Base-by-base conservation (phyloP, 805 yeast species). In the Kodamaea kaohsiungensis region DNA sequence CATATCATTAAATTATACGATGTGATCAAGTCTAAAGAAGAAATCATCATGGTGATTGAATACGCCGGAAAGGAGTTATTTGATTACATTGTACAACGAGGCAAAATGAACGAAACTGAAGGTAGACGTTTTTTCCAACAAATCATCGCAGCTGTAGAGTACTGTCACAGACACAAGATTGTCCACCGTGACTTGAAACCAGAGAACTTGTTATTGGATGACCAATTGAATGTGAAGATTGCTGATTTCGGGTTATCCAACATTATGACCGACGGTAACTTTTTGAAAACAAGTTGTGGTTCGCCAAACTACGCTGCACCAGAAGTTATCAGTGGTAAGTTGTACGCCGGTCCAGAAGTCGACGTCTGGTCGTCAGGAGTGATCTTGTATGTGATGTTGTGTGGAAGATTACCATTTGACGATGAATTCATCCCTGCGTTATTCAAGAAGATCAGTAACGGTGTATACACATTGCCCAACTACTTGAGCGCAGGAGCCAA, bases 151-250 rank as follows among this genome's bases (percentile, higher is more conserved):
- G 70, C 70, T 9, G 70, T 66, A 7, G 70, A 66, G 52, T 66
- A 66, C 61, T 66, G 70, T 49, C 70, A 66, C 55, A 56, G 70
- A 46, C 70, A 66, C 56, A 66, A 66, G 62, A 66, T 66, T 53
- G 70, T 66, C 33, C 70, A 66, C 56, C 55, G 99, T 63, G 99
- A 95, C 74, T 81, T 95, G 69, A 95, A 95, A 70, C 99, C 99
- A 0, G 99, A 95, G 61, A 66, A 66, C 58, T 63, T 66, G 58
- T 62, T 66, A 57, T 59, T 66, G 60, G 70, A 66, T 48, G 69
- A 66, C 54, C 69, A 66, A 47, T 50, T 66, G 46, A 66, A 66
- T 56, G 70, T 66, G 19, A 66, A 66, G 52, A 66, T 66, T 46
- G 70, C 70, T 37, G 70, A 66, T 45, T 66, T 66, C 43, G 70